These are phyloP conservation scores for Xylariaceae sp. DNA, from an alignment of 2,329 filamentous ascomycete genomes.

Conservation along the genomic window DNA sequence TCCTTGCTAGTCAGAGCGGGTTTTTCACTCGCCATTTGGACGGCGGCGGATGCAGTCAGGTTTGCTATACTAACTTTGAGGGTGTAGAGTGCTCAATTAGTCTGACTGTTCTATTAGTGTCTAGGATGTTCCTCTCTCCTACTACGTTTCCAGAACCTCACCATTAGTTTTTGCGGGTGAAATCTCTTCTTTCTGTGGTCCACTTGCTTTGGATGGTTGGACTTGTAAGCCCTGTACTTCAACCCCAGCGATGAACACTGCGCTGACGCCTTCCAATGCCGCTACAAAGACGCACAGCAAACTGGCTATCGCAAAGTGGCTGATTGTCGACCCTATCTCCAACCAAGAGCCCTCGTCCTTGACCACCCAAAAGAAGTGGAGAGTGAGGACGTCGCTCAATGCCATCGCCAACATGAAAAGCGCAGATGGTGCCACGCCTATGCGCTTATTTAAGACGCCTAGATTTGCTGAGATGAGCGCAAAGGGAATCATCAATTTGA, in stretches of 20 bases:
- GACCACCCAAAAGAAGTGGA: conserved; percentile 98
- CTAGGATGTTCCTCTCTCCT: conserved; percentile 1
- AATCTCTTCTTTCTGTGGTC: conserved; percentile 14
- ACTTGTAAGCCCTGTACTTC: conserved; percentile 58
- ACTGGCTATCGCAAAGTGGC: conserved; percentile 92
- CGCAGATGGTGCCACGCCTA: conserved; percentile 85
- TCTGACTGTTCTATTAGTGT: conserved; percentile 7
- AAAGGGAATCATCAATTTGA: conserved; percentile 94
- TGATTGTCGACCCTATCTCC: conserved; percentile 96
- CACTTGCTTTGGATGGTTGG: conserved; percentile 14
- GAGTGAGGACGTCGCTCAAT: conserved; percentile 85
- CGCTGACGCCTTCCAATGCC: conserved; percentile 82
- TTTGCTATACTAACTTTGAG: no score
- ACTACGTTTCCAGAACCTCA: conserved; percentile 14
- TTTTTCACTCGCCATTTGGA: no score
- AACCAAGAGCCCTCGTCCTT: conserved; percentile 96
- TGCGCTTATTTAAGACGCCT: conserved; percentile 84
- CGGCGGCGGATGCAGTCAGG: no score
- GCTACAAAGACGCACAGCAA: conserved; percentile 90
- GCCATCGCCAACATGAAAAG: conserved; percentile 96
- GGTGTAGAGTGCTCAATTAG: no score
- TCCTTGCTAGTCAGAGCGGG: no score
- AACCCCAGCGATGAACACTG: conserved; percentile 80
- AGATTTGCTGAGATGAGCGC: conserved; percentile 90
- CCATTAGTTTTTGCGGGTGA: conserved; percentile 11